These are phyloP conservation scores for Acer campestre DNA, from an alignment of 345 rosid species.

Conservation along the genomic window DNA sequence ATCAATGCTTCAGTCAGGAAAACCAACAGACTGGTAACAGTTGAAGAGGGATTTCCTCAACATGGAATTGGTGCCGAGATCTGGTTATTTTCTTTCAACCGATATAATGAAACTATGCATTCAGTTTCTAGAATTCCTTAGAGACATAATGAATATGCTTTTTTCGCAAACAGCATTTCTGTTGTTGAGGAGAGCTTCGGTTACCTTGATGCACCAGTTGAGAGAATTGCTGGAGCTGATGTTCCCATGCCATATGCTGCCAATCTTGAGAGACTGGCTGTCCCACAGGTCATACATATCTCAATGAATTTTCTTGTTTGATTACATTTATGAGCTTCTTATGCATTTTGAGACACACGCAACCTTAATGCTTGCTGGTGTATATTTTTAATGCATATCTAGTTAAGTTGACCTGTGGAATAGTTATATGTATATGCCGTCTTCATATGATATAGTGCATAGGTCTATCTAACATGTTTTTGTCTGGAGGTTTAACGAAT, in stretches of 20 bases:
- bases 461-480: neutral
- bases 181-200: conserved; percentile 86
- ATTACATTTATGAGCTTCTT: neutral
- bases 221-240: conserved; percentile 91
- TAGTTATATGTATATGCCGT: neutral
- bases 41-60: conserved; percentile 96
- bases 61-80: conserved; percentile 96
- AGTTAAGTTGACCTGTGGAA: neutral
- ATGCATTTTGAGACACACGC: neutral
- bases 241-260: conserved; percentile 93
- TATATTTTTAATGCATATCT: neutral
- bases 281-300: conserved; percentile 68
- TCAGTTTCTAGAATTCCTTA: neutral
- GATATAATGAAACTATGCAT: neutral
- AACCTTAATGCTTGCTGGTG: neutral
- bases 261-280: conserved; percentile 85
- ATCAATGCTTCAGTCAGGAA: conserved; percentile 92
- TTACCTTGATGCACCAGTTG: conserved; percentile 83
- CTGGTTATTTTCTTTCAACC: conserved; percentile 45
- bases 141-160: conserved; percentile 2
- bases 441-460: neutral
- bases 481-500: neutral
- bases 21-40: conserved; percentile 92
- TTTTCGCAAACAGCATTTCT: conserved; percentile 48
- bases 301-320: conserved; percentile 6